Conservation (phyloP, 1,139 yeast species). For the Scheffersomyces titani region DNA sequence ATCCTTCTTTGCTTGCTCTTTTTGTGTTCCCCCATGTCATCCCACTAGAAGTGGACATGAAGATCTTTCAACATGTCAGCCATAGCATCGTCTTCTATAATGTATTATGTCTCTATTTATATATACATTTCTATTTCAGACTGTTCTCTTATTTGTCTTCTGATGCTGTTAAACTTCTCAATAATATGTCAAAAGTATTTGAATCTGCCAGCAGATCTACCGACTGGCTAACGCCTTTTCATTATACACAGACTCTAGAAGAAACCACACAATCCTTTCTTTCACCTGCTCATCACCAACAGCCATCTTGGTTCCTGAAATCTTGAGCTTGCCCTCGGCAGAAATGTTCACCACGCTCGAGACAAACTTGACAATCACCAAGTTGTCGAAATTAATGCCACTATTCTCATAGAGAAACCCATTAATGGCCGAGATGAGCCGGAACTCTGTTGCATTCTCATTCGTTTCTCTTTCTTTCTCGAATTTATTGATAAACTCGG, state of each 20-base stretch:
- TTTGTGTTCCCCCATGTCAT: too few relatives aligned
- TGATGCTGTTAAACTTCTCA: too few relatives aligned
- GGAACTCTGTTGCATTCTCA: not conserved
- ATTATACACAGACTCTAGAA: slow-evolving; percentile 6
- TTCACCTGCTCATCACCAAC: slow-evolving; percentile 3
- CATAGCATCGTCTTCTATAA: too few relatives aligned
- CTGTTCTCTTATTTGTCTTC: too few relatives aligned
- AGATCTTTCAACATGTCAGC: too few relatives aligned
- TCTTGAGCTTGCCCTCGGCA: slow-evolving; percentile 22
- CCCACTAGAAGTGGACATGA: too few relatives aligned
- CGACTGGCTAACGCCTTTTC: not conserved
- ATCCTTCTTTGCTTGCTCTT: too few relatives aligned
- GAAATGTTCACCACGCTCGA: slow-evolving; percentile 20
- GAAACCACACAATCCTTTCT: slow-evolving; percentile 9
- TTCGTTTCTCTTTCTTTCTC: not conserved
- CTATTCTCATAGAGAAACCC: slow-evolving; percentile 20
- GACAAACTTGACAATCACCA: slow-evolving; percentile 21
- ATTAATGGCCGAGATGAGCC: slow-evolving; percentile 9
- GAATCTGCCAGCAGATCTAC: not conserved
- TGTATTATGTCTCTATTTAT: too few relatives aligned
- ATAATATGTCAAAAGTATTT: not conserved
- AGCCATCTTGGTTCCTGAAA: slow-evolving; percentile 16
- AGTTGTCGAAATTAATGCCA: slow-evolving; percentile 20
- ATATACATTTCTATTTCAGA: too few relatives aligned
- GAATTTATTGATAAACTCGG: slow-evolving; percentile 7